phyloP scores from a whole-genome alignment of 2,329 filamentous ascomycete genomes.

The Pseudopyrenochaeta lycopersici region DNA sequence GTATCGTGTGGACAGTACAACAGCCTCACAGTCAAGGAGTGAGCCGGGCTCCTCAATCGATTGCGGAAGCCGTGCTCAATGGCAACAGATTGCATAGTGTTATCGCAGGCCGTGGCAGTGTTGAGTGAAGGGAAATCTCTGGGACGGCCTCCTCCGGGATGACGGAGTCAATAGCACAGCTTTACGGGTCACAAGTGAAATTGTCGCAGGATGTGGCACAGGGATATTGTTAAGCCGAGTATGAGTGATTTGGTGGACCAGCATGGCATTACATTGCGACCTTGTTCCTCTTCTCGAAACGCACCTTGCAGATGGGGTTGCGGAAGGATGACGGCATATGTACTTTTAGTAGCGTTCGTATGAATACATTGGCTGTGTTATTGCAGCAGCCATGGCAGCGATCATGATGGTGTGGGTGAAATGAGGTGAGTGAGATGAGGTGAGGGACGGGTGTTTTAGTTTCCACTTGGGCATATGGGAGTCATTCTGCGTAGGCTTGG shows the following conservation, averaged over 20 bases:
- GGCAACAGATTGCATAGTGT: conserved; percentile 20
- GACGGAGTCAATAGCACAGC: background rate
- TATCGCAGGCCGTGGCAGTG: conserved; percentile 9
- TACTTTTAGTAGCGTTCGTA: conserved; percentile 47
- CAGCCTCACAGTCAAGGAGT: conserved; percentile 7
- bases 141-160: no score
- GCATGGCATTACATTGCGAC: background rate
- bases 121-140: background rate
- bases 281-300: background rate
- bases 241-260: background rate
- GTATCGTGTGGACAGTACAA: conserved; percentile 9
- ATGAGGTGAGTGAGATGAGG: background rate
- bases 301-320: conserved; percentile 5
- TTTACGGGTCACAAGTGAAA: conserved; percentile 3
- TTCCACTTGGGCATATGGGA: no score
- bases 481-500: no score
- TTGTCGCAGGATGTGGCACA: conserved; percentile 1
- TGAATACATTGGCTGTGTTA: conserved; percentile 21
- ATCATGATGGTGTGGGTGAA: background rate
- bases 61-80: conserved; percentile 14
- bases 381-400: conserved; percentile 1
- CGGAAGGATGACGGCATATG: conserved; percentile 25
- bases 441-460: no score
- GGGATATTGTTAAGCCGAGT: background rate
- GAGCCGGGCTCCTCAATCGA: conserved; percentile 8